phyloP scores from a whole-genome alignment of 352 stramenopile genomes.

The Phytophthora melonis region DNA sequence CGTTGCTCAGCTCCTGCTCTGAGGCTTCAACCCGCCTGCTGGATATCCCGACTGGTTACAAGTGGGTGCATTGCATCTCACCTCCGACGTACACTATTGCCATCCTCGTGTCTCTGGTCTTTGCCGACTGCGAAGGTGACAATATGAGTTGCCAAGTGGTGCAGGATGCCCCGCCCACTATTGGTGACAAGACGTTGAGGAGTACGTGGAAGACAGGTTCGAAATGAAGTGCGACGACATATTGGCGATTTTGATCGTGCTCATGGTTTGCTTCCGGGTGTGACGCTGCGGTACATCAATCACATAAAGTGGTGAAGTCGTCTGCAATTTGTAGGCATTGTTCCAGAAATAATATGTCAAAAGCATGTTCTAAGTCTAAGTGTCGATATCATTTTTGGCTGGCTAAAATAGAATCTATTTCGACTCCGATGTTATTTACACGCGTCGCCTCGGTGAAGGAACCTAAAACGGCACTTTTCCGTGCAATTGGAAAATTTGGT shows the following conservation, averaged over 20 bases:
- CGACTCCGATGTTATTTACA: too few species aligned
- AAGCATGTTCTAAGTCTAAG: too few species aligned
- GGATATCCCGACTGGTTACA: slow-evolving; percentile 58
- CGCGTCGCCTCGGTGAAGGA: too few species aligned
- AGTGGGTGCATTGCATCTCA: slow-evolving; percentile 65
- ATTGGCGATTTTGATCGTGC: slow-evolving; percentile 40
- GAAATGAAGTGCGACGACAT: slow-evolving; percentile 59
- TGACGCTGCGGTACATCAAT: slow-evolving; percentile 59
- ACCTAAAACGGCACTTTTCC: too few species aligned
- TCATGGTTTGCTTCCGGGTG: slow-evolving; percentile 48
- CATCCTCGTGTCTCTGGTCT: slow-evolving; percentile 25
- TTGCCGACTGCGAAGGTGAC: slow-evolving; percentile 34
- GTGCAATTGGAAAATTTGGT: too few species aligned
- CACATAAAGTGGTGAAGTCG: slow-evolving; percentile 47
- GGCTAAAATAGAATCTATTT: too few species aligned
- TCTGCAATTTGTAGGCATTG: background rate
- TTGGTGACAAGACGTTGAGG: slow-evolving; percentile 41
- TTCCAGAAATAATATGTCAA: too few species aligned
- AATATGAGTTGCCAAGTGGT: slow-evolving; percentile 42
- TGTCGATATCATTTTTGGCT: too few species aligned
- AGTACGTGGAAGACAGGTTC: slow-evolving; percentile 55
- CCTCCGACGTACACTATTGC: slow-evolving; percentile 52
- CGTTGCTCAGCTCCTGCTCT: slow-evolving; percentile 41
- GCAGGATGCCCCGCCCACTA: slow-evolving; percentile 14
- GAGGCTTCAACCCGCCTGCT: slow-evolving; percentile 63